Evolutionary conservation across 2,329 filamentous ascomycete genomes (phyloP).

Genomic region (Trichoderma asperellum): DNA sequence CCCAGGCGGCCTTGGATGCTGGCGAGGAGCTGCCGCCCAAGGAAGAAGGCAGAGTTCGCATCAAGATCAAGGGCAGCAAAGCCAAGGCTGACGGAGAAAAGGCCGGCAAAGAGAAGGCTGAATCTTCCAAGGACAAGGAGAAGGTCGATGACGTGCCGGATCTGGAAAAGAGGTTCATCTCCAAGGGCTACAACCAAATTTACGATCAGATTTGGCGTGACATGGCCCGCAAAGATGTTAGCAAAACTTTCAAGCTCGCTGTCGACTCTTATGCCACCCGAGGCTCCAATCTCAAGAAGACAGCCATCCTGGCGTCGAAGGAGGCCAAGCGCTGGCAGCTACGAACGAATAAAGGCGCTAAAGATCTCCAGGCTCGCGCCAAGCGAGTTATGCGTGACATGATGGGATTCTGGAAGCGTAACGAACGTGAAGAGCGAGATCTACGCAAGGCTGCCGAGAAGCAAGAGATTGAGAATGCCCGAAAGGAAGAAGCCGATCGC

Average conservation of each 20-base stretch:
- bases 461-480: constrained; percentile 94
- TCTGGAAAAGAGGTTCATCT: constrained; percentile 71
- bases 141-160: constrained; percentile 56
- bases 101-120: constrained; percentile 49
- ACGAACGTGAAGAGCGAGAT: constrained; percentile 96
- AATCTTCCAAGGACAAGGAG: constrained; percentile 57
- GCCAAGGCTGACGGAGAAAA: constrained; percentile 49
- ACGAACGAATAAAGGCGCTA: constrained; percentile 96
- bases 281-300: constrained; percentile 96
- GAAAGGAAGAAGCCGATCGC: constrained; percentile 94
- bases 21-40: constrained; percentile 69
- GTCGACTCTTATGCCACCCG: constrained; percentile 83
- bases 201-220: constrained; percentile 98
- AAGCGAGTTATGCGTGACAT: constrained; percentile 99
- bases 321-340: constrained; percentile 97
- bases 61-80: constrained; percentile 63
- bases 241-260: constrained; percentile 88
- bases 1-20: constrained; percentile 80
- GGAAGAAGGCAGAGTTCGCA: constrained; percentile 63
- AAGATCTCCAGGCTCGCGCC: constrained; percentile 93
- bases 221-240: constrained; percentile 88
- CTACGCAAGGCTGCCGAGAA: constrained; percentile 91
- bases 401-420: constrained; percentile 99
- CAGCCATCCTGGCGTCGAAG: constrained; percentile 92
- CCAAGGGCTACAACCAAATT: constrained; percentile 93